phyloP scores from a whole-genome alignment of 805 yeast genomes.

The Wickerhamiella lipophila region DNA sequence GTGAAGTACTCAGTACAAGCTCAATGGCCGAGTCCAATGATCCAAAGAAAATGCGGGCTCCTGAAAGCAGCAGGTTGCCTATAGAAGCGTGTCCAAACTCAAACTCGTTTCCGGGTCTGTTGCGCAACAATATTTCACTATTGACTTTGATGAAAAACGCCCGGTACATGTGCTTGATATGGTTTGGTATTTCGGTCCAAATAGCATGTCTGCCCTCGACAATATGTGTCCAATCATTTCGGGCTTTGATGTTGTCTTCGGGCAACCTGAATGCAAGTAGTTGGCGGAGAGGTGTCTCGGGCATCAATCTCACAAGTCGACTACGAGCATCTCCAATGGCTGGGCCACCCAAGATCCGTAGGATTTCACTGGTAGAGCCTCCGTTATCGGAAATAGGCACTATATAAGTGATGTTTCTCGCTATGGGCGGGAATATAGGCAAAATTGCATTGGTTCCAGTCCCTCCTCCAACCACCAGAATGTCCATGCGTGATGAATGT shows the following conservation, averaged over 20 bases:
- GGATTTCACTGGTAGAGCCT: constrained; percentile 82
- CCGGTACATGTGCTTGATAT: constrained; percentile 55
- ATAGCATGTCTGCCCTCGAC: constrained; percentile 66
- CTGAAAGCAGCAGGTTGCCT: constrained; percentile 75
- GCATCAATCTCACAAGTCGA: constrained; percentile 60
- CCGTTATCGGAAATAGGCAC: constrained; percentile 88
- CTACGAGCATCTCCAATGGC: constrained; percentile 90
- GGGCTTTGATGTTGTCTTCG: constrained; percentile 39
- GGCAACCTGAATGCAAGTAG: constrained; percentile 42
- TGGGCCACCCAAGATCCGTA: constrained; percentile 82
- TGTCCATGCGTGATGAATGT: constrained; percentile 16
- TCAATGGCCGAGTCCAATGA: constrained; percentile 77
- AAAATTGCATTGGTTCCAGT: constrained; percentile 71
- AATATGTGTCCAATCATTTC: constrained; percentile 57
- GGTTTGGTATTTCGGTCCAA: constrained; percentile 50
- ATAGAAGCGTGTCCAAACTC: constrained; percentile 66
- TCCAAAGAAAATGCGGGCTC: constrained; percentile 69
- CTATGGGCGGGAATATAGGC: constrained; percentile 38
- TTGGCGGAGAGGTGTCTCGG: constrained; percentile 32
- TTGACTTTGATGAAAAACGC: constrained; percentile 70
- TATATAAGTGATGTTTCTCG: constrained; percentile 44
- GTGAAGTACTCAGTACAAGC: constrained; percentile 50
- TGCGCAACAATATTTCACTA: constrained; percentile 58
- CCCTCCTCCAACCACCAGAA: constrained; percentile 29
- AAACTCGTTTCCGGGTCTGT: constrained; percentile 49